phyloP scores from a whole-genome alignment of 352 stramenopile genomes.

The Globisporangium spinosum region DNA sequence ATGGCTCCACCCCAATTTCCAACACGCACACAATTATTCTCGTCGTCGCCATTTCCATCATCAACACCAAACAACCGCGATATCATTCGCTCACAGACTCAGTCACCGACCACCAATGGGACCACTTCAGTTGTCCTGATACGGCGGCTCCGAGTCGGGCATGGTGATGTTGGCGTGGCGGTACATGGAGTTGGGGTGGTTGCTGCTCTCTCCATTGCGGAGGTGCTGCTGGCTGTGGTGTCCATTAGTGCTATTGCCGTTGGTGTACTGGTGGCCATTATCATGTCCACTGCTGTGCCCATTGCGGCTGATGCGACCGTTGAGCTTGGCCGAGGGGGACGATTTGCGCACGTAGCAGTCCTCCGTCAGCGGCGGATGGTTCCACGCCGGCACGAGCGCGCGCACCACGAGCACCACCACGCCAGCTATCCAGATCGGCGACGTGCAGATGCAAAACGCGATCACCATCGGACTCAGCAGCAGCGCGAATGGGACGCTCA shows the following conservation, averaged over 20 bases:
- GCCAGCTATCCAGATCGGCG: slow-evolving; percentile 67
- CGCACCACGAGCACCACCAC: slow-evolving; percentile 57
- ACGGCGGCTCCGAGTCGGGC: not conserved
- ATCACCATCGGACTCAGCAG: slow-evolving; percentile 76
- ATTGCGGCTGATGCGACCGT: not conserved
- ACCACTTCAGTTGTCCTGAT: slow-evolving; percentile 1
- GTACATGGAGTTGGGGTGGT: slow-evolving; percentile 51
- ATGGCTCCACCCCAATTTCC: not conserved
- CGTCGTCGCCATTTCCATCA: not conserved
- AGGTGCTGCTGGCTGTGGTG: slow-evolving; percentile 18
- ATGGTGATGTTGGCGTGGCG: slow-evolving; percentile 23
- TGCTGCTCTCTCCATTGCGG: slow-evolving; percentile 35
- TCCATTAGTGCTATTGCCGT: slow-evolving; percentile 2
- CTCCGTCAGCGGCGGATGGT: slow-evolving; percentile 29
- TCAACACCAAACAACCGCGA: not conserved
- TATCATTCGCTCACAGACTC: not conserved
- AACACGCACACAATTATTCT: not conserved
- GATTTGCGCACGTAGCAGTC: slow-evolving; percentile 38
- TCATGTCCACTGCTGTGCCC: slow-evolving; percentile 1
- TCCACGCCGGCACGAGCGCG: slow-evolving; percentile 31
- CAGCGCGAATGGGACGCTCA: slow-evolving; percentile 73
- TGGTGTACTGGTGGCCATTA: not conserved
- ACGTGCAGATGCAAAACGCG: slow-evolving; percentile 70
- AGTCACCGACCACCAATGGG: not conserved
- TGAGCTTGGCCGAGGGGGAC: slow-evolving; percentile 16